A percentile compares a stretch with the other conserved stretches of the same genome.
These are phyloP conservation scores for Skeletonema costatum DNA, from an alignment of 108 stramenopile genomes.

Conservation along the genomic window DNA sequence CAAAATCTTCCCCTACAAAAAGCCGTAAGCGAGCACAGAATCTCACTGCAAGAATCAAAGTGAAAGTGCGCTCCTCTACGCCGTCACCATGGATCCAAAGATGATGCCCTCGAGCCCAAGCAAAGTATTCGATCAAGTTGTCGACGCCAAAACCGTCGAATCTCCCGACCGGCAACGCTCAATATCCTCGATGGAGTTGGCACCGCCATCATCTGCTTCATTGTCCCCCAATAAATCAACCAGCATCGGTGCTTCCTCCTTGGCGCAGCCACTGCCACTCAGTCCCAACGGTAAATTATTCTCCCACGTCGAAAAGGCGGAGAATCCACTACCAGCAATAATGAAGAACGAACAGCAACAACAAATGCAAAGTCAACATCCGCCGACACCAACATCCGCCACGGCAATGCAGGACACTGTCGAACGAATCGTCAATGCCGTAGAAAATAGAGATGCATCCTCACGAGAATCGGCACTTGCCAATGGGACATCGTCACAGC, in stretches of 20 bases:
- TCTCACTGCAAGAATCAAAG: too few species aligned
- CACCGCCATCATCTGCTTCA: background rate
- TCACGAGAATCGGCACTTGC: conserved; percentile 33
- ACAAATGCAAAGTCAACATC: background rate
- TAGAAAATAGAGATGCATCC: conserved; percentile 42
- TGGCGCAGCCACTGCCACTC: background rate
- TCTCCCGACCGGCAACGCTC: background rate
- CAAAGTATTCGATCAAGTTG: conserved; percentile 3
- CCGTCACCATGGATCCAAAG: background rate
- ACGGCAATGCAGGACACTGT: conserved; percentile 22
- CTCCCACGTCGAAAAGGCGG: conserved; percentile 11
- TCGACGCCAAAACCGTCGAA: background rate
- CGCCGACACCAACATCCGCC: background rate
- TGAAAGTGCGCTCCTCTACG: background rate
- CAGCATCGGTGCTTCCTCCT: background rate
- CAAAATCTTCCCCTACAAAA: background rate
- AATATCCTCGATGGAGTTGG: background rate
- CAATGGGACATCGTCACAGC: background rate
- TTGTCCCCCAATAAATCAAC: background rate
- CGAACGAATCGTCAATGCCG: conserved; percentile 43
- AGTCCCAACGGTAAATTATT: conserved; percentile 3
- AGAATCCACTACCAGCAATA: background rate
- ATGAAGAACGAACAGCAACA: background rate
- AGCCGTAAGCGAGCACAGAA: too few species aligned
- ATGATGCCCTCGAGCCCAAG: background rate